Conservation (phyloP, 2,329 filamentous ascomycete genomes). For the Xylariaceae sp. region DNA sequence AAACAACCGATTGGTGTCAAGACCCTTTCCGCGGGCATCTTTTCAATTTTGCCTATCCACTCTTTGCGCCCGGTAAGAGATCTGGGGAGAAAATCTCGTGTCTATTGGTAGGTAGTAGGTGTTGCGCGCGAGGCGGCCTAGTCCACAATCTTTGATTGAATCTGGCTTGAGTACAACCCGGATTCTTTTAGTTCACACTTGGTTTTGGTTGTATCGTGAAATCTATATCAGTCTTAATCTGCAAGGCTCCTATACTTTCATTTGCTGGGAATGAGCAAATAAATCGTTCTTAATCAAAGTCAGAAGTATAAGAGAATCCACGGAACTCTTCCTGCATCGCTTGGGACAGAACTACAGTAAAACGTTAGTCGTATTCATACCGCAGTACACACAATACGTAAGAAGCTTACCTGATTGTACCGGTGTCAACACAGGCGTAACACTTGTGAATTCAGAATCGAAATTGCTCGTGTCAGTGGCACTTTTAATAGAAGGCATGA, state of each 20-base stretch:
- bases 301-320: conserved; percentile 94
- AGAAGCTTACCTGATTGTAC: conserved; percentile 85
- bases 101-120: not conserved
- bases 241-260: not conserved
- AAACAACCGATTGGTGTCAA: not conserved
- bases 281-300: conserved; percentile 60
- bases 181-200: not conserved
- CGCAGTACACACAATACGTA: not conserved
- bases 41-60: not conserved
- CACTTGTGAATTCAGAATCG: conserved; percentile 96
- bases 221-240: not conserved
- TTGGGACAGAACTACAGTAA: conserved; percentile 76
- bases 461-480: conserved; percentile 99
- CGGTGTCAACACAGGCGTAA: conserved; percentile 92
- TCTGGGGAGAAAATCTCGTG: not conserved
- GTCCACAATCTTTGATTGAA: conserved; percentile 1
- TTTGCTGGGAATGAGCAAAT: no score
- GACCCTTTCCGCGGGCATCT: not conserved
- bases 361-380: conserved; percentile 22
- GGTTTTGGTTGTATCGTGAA: conserved; percentile 8
- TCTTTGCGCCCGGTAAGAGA: not conserved
- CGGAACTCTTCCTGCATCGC: conserved; percentile 99
- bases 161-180: not conserved
- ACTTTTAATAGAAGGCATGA: conserved; percentile 82
- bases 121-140: not conserved